Percentiles rank a stretch among this genome's conserved stretches.
phyloP scores from a whole-genome alignment of 495 filamentous ascomycete genomes.

The Chaetomidium leptoderma region DNA sequence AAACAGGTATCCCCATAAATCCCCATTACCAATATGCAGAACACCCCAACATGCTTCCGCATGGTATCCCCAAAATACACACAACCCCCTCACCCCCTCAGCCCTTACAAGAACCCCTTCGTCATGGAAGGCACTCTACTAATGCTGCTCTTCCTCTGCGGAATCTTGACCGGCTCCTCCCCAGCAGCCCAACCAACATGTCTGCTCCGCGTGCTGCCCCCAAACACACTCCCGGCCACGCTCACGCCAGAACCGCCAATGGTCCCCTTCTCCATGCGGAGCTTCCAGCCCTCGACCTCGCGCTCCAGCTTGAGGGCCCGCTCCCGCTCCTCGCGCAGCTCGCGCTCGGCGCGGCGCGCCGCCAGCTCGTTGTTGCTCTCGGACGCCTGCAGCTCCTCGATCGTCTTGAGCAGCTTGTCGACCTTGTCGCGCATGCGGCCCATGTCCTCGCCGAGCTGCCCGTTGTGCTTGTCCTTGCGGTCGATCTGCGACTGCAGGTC shows the following conservation, averaged over 20 bases:
- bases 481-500: slow-evolving; percentile 92
- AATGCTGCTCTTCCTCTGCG: slow-evolving; percentile 53
- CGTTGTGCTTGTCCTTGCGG: slow-evolving; percentile 78
- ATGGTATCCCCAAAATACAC: not conserved
- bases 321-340: slow-evolving; percentile 84
- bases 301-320: slow-evolving; percentile 76
- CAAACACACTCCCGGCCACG: not conserved
- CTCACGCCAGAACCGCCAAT: not conserved
- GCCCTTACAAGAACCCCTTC: slow-evolving; percentile 55
- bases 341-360: slow-evolving; percentile 79
- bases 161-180: slow-evolving; percentile 46
- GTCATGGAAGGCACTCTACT: slow-evolving; percentile 49
- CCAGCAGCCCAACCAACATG: slow-evolving; percentile 23
- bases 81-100: too few relatives aligned
- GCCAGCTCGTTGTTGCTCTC: slow-evolving; percentile 76
- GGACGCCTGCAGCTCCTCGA: slow-evolving; percentile 86
- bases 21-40: slow-evolving; percentile 3
- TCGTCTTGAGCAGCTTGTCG: slow-evolving; percentile 79
- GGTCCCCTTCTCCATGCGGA: slow-evolving; percentile 59
- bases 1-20: slow-evolving; percentile 5
- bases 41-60: not conserved
- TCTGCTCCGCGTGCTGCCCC: slow-evolving; percentile 29
- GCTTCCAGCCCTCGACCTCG: slow-evolving; percentile 82
- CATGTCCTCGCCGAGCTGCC: slow-evolving; percentile 76
- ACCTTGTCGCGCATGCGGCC: slow-evolving; percentile 79